Evolutionary conservation across 768 basidiomycete species (phyloP).

Genomic region (Pleurotus sapidus): DNA sequence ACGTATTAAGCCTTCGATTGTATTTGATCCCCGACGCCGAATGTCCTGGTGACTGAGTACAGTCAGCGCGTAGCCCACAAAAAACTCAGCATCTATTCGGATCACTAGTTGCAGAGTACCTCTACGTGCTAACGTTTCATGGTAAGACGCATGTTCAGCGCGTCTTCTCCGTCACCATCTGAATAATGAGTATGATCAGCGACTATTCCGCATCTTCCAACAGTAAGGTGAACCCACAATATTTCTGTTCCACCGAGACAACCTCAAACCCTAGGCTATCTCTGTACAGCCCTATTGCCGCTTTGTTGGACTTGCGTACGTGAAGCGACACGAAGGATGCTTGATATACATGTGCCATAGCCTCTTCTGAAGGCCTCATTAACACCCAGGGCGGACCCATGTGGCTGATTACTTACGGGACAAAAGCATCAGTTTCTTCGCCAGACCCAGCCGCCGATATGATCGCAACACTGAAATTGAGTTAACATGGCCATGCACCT

Average conservation of each 20-base stretch:
- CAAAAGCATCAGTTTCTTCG: conserved; percentile 91
- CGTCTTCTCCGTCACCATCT: conserved; percentile 91
- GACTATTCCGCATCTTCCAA: background rate
- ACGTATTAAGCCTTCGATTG: too few species aligned
- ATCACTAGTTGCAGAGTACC: too few species aligned
- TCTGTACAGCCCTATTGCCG: conserved; percentile 83
- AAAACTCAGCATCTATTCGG: too few species aligned
- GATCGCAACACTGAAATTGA: conserved; percentile 93
- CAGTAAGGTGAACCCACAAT: conserved; percentile 59
- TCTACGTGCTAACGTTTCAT: conserved; percentile 8
- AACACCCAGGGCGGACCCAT: too few species aligned
- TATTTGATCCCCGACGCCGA: too few species aligned
- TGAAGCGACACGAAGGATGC: conserved; percentile 86
- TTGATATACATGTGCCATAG: conserved; percentile 86
- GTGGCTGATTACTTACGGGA: conserved; percentile 60
- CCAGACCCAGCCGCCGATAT: conserved; percentile 87
- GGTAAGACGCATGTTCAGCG: conserved; percentile 73
- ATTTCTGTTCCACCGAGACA: conserved; percentile 81
- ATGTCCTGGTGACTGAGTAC: too few species aligned
- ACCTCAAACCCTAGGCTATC: conserved; percentile 91
- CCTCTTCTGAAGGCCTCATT: conserved; percentile 57
- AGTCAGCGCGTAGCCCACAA: too few species aligned
- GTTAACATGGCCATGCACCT: conserved; percentile 88
- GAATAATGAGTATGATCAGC: conserved; percentile 3
- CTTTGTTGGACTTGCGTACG: conserved; percentile 93